Conservation (phyloP, 352 stramenopile genomes). For the Ophiocytium majus region DNA sequence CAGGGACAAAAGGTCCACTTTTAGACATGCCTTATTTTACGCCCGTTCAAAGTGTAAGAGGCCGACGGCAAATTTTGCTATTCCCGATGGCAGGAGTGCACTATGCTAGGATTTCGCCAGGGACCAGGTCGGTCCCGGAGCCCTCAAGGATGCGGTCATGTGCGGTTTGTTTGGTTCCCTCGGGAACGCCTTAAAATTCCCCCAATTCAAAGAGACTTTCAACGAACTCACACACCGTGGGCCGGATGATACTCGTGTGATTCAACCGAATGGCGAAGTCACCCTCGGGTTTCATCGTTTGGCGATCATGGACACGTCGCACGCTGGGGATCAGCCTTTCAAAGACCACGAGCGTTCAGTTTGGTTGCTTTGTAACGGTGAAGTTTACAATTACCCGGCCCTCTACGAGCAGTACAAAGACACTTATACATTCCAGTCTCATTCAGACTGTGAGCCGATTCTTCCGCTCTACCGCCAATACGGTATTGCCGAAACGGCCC, state of each 20-base stretch:
- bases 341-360: neutral
- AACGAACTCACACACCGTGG: neutral
- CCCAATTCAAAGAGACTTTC: too few relatives aligned
- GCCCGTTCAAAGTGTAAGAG: too few relatives aligned
- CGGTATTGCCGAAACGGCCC: neutral
- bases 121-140: too few relatives aligned
- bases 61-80: too few relatives aligned
- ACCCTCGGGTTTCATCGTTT: neutral
- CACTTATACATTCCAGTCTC: constrained; percentile 9
- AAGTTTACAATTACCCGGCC: constrained; percentile 1
- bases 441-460: constrained; percentile 11
- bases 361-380: neutral
- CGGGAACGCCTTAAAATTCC: too few relatives aligned
- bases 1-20: too few relatives aligned
- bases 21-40: too few relatives aligned
- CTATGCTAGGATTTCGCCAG: too few relatives aligned
- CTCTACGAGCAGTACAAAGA: neutral
- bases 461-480: neutral
- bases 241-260: neutral
- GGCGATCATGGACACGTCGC: neutral
- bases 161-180: too few relatives aligned
- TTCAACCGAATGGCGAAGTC: neutral
- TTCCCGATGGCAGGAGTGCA: too few relatives aligned
- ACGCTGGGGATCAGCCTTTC: constrained; percentile 6
- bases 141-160: too few relatives aligned